Evolutionary conservation across 176 grass and related monocot genomes (phyloP), one percentile per base, ranked within the genome.

Genomic region (Triticum turgidum): DNA sequence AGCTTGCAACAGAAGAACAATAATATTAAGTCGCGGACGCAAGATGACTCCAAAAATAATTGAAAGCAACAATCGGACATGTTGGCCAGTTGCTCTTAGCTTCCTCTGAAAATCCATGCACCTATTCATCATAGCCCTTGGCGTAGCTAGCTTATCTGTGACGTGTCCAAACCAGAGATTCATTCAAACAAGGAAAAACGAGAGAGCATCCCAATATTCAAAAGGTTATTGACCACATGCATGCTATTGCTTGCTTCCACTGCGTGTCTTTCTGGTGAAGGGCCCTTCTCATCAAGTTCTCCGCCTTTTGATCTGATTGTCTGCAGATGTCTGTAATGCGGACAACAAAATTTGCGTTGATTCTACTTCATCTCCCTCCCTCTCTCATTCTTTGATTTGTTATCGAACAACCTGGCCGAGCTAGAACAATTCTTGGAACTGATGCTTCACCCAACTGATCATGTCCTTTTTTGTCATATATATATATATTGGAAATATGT

Each of bases 331-430:
- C 47, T 69, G 77, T 37, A 78, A 83, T 37, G 69, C 61, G 69
- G 69, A 81, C 78, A 89, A 35, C 30, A 76, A 47, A 52, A 87
- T 47, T 83, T 70, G 73, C 83, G 81, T 83, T 56, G 73, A 52
- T 81, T 81, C 69, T 69, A 91, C 89, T 91, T 91, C 85, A 81
- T 76, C 39, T 14, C 13, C 20, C 42, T 24, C 47, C 68, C 39
- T 14, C 20, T 52, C 63, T 6, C 30, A 8, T 69, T 73, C 54
- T 86, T 78, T 51, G 62, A 75, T 84, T 84, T 84, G 85, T 91
- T 88, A 81, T 62, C n/a, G 77, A 88, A 88, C 80, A 90, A 80
- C 81, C 67, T 61, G 56, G 74, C 67, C 61, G 73, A 87, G 86
- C 33, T 56, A 37, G 37, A 65, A 69, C 34, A 51, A 47, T 68